Base-by-base conservation (phyloP, 2,329 filamentous ascomycete species). In the Tolypocladium ovalisporum region DNA sequence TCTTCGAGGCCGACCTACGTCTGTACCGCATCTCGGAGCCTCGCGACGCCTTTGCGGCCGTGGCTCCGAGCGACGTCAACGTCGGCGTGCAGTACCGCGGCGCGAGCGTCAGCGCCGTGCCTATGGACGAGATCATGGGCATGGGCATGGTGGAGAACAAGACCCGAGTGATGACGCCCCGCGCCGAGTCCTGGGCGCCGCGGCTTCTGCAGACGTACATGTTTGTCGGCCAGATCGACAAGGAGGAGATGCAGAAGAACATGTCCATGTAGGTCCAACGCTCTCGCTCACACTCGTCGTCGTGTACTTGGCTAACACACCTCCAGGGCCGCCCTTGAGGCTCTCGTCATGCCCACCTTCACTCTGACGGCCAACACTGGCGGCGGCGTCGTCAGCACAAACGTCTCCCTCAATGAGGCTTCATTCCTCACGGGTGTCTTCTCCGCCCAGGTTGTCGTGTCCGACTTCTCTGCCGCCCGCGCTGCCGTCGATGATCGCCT, bases 1-100 rank as follows among this genome's bases (percentile, higher is more conserved):
- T 84, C 19, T 94, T 94, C 68, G 82, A 88, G 70, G 88, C 89
- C 35, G 89, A 94, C 68, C 71, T 94, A 54, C 80, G 89, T 56
- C 75, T 94, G 59, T 94, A 85, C 73, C 84, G 86, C 69, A 73
- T 92, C 52, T 84, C 83, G 7, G 71, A 79, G 0, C 78, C 88
- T 0, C 77, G 73, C 4, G 83, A 75, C 36, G 70, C 67, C 4
- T 87, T 85, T 61, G 68, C 73, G 12, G 76, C 75, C 13, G 78
- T 87, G 39, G 62, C 77, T 1, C 73, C 76, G 0, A 66, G 77
- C 52, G 75, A 82, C 57, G 78, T 86, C 58, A 70, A 78, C 61
- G 82, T 86, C 56, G 74, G 75, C 19, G 70, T 86, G 34, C 71
- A 70, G 54, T 86, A 84, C 64, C 70, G 65, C 54, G 82, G 81